Conservation (phyloP, 331 rosid species). For the Acacia pycnantha region DNA sequence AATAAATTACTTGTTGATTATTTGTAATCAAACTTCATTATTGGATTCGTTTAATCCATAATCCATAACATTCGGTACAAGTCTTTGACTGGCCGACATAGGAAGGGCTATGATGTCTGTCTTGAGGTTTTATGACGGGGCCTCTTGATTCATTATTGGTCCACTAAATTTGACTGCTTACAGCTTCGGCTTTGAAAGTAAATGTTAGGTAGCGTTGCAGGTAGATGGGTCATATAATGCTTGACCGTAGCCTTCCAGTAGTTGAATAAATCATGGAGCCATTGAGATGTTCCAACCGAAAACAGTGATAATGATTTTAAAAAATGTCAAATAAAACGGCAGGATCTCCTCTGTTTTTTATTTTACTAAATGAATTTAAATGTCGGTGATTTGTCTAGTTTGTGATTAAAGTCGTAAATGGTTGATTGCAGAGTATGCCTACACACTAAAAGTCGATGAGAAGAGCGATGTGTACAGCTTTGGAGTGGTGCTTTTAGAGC, state of each 20-base stretch:
- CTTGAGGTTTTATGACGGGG: slow-evolving; percentile 31
- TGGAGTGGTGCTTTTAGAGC: slow-evolving; percentile 90
- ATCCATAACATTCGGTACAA: slow-evolving; percentile 25
- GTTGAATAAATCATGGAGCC: slow-evolving; percentile 10
- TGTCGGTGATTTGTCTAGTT: neutral
- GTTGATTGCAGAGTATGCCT: slow-evolving; percentile 75
- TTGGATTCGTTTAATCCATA: slow-evolving; percentile 21
- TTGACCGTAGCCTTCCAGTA: slow-evolving; percentile 32
- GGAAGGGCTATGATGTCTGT: slow-evolving; percentile 29
- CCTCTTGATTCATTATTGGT: neutral
- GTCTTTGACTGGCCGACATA: slow-evolving; percentile 32
- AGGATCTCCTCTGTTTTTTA: neutral
- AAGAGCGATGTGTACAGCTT: slow-evolving; percentile 95
- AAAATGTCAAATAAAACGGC: neutral
- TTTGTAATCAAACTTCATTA: slow-evolving; percentile 12
- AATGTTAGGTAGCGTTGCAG: slow-evolving; percentile 38
- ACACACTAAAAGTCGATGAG: slow-evolving; percentile 91
- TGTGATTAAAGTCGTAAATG: slow-evolving; percentile 1
- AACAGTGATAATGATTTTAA: slow-evolving; percentile 16
- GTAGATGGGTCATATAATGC: slow-evolving; percentile 27
- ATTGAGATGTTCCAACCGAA: slow-evolving; percentile 8
- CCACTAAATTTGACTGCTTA: slow-evolving; percentile 6
- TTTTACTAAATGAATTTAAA: slow-evolving; percentile 7
- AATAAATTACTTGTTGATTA: slow-evolving; percentile 9
- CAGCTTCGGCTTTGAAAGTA: slow-evolving; percentile 31